Evolutionary conservation across 768 basidiomycete genomes (phyloP).

Genomic region (Boletus huronensis): DNA sequence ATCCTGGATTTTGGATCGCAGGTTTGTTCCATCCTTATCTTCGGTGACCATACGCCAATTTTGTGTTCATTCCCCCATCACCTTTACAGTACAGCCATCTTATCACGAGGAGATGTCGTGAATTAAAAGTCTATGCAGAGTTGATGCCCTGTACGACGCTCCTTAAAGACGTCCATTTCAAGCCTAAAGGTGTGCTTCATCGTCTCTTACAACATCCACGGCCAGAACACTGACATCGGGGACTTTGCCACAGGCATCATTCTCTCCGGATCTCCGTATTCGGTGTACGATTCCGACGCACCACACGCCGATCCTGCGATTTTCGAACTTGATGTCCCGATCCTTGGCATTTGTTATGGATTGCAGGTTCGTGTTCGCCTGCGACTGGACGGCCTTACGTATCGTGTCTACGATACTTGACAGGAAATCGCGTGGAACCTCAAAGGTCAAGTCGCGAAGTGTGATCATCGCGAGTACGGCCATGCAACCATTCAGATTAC

Average conservation of each 20-base stretch:
- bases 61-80: background rate
- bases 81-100: slow-evolving; percentile 84
- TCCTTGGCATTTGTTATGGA: slow-evolving; percentile 97
- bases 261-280: slow-evolving; percentile 96
- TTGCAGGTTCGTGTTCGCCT: slow-evolving; percentile 60
- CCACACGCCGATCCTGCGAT: slow-evolving; percentile 93
- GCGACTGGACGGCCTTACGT: background rate
- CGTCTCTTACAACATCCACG: background rate
- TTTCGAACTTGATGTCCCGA: slow-evolving; percentile 83
- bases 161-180: slow-evolving; percentile 84
- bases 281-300: slow-evolving; percentile 89
- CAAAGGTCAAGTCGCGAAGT: slow-evolving; percentile 79
- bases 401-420: background rate
- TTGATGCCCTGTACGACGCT: slow-evolving; percentile 94
- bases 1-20: slow-evolving; percentile 98
- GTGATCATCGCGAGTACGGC: slow-evolving; percentile 94
- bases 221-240: background rate
- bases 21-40: slow-evolving; percentile 42
- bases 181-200: slow-evolving; percentile 76
- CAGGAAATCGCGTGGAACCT: slow-evolving; percentile 93
- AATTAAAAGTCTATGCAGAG: slow-evolving; percentile 96
- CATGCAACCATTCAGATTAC: slow-evolving; percentile 77
- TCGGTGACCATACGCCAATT: slow-evolving; percentile 10
- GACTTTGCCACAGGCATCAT: slow-evolving; percentile 66
- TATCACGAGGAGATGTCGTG: slow-evolving; percentile 95